Percentiles rank a stretch among this genome's conserved stretches.
phyloP scores from a whole-genome alignment of 331 rosid species.

The Dryas integrifolia region DNA sequence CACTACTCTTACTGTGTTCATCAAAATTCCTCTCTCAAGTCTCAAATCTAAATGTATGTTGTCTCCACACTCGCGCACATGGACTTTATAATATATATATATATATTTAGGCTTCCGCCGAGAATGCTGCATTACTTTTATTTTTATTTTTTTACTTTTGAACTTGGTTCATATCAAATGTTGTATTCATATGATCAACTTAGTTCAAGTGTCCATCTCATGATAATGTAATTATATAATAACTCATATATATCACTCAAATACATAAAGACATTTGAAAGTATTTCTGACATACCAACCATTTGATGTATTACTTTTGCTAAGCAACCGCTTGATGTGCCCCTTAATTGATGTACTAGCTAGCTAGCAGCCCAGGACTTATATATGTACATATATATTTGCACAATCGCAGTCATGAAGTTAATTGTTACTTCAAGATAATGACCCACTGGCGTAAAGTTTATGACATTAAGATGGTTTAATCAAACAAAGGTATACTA shows the following conservation, averaged over 20 bases:
- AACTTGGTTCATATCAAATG: background rate
- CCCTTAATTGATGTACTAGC: no score
- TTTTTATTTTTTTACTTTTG: background rate
- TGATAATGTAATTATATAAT: background rate
- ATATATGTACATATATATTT: no score
- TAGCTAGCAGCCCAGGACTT: no score
- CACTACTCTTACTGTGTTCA: no score
- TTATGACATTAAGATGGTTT: no score
- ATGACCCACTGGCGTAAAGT: no score
- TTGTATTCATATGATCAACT: background rate
- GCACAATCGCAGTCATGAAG: no score
- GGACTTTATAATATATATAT: background rate
- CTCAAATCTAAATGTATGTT: no score
- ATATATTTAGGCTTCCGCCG: background rate
- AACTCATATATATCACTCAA: background rate
- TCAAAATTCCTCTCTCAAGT: no score
- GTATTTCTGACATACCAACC: slow-evolving; percentile 21
- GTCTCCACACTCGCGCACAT: background rate
- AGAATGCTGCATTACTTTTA: background rate
- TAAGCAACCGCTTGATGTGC: background rate
- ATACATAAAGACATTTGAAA: background rate
- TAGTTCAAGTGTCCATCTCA: slow-evolving; percentile 21
- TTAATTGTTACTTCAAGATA: no score
- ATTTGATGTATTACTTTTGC: background rate
- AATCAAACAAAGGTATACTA: no score